These are phyloP conservation scores for Ogataea corticis DNA, from an alignment of 805 yeast species.

Conservation along the genomic window DNA sequence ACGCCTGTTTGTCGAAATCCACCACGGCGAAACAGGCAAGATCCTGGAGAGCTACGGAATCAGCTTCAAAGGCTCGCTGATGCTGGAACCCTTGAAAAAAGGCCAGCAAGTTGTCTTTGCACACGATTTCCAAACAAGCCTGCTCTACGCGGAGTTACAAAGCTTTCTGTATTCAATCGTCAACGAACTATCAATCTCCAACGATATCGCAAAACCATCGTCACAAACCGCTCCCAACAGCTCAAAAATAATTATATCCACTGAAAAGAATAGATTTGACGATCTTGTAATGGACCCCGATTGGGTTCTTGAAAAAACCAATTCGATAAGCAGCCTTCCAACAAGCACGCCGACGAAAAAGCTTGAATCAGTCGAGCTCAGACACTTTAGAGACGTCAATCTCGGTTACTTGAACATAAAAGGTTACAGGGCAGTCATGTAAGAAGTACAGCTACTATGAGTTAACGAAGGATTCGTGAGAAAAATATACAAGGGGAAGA, in stretches of 20 bases:
- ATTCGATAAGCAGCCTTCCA: not conserved
- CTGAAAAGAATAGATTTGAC: constrained; percentile 19
- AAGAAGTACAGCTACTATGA: not conserved
- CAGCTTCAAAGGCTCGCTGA: constrained; percentile 30
- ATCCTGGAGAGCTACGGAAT: constrained; percentile 28
- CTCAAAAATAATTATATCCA: constrained; percentile 27
- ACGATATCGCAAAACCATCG: constrained; percentile 15
- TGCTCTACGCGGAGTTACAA: constrained; percentile 29
- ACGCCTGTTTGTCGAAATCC: constrained; percentile 27
- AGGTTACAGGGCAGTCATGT: constrained; percentile 24
- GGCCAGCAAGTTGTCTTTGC: constrained; percentile 12
- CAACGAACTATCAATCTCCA: constrained; percentile 17
- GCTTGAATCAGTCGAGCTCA: constrained; percentile 18
- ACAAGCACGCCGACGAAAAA: constrained; percentile 10
- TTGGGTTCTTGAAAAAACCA: constrained; percentile 28
- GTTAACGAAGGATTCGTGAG: not conserved
- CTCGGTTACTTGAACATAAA: constrained; percentile 29
- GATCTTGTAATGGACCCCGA: constrained; percentile 17
- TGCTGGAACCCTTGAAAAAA: constrained; percentile 22
- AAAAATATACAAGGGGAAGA: not conserved
- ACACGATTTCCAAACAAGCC: constrained; percentile 9
- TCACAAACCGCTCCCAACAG: constrained; percentile 13
- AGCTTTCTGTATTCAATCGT: constrained; percentile 28
- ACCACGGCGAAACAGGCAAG: constrained; percentile 2
- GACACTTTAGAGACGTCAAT: constrained; percentile 25